Evolutionary conservation across 352 stramenopile genomes (phyloP), one percentile per base, ranked within the genome.

Genomic region (Phytophthora melonis): DNA sequence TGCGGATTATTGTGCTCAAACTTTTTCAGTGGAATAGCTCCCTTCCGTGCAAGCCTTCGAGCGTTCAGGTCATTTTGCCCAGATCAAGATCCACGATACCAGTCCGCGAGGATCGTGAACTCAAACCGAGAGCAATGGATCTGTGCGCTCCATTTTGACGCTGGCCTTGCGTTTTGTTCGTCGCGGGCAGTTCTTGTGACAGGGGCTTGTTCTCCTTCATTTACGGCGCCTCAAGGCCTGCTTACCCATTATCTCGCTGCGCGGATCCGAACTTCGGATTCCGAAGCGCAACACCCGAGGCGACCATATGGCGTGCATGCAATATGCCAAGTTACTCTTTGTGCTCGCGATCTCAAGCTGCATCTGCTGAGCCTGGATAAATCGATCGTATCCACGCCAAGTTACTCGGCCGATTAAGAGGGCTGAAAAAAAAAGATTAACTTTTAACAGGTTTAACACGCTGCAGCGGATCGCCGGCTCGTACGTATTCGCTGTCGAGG

Each of bases 171-270:
- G 36, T 64, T 58, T 41, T 54, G 39, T 52, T 58, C 45, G 8
- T 27, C 41, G 52, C 14, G 32, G 57, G 47, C 36, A 56, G 30
- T 68, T 45, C n/a, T 72, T 68, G 66, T 68, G 66, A 68, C 58
- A 68, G 66, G 65, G 45, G n/a, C n/a, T n/a, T n/a, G n/a, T n/a
- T n/a, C n/a, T n/a, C n/a, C n/a, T n/a, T n/a, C n/a, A n/a, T n/a
- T n/a, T n/a, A n/a, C n/a, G n/a, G n/a, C n/a, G n/a, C n/a, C n/a
- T n/a, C n/a, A n/a, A 54, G 56, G 45, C n/a, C 57, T 58, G 36
- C 18, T 49, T 66, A 72, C 45, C 57, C 57, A 66, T 66, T 66
- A 61, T 21, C 32, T 66, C n/a, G 19, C 8, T n/a, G 5, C 58
- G 18, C 39, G 23, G 3, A 27, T 19, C n/a, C 32, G n/a, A n/a